Percentiles rank a stretch among this genome's conserved stretches.
Conservation (phyloP, 148 eudicot genomes). For the Linanthus parryae region DNA sequence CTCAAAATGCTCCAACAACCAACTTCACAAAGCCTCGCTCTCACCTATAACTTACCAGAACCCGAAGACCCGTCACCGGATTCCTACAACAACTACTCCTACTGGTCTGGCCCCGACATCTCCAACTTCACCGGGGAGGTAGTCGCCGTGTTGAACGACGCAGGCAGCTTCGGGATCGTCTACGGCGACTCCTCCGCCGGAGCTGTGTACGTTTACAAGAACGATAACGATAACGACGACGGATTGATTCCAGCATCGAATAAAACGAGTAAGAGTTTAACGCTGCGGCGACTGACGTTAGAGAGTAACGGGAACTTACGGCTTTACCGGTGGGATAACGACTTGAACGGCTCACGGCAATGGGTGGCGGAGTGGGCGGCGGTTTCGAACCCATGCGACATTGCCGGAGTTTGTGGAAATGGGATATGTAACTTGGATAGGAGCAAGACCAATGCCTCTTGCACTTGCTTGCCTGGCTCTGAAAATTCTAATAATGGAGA, state of each 20-base stretch:
- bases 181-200: slow-evolving; percentile 68
- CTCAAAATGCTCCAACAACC: slow-evolving; percentile 80
- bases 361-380: slow-evolving; percentile 97
- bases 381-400: slow-evolving; percentile 78
- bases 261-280: slow-evolving; percentile 16
- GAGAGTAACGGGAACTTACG: slow-evolving; percentile 73
- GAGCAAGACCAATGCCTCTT: slow-evolving; percentile 59
- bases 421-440: slow-evolving; percentile 67
- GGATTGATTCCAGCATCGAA: slow-evolving; percentile 42
- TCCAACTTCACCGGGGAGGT: slow-evolving; percentile 82
- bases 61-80: slow-evolving; percentile 23
- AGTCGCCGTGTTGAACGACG: slow-evolving; percentile 56
- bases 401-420: slow-evolving; percentile 86
- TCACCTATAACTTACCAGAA: slow-evolving; percentile 59
- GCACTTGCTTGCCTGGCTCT: slow-evolving; percentile 70
- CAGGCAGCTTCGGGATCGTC: slow-evolving; percentile 76
- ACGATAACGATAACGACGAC: slow-evolving; percentile 41
- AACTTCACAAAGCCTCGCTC: slow-evolving; percentile 68
- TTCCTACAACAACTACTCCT: slow-evolving; percentile 48
- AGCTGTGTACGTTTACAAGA: slow-evolving; percentile 82
- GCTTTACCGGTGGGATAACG: slow-evolving; percentile 67
- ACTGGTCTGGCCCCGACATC: slow-evolving; percentile 82
- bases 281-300: slow-evolving; percentile 43
- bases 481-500: slow-evolving; percentile 15
- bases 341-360: slow-evolving; percentile 68